Percentiles rank a stretch among this genome's conserved stretches.
Conservation (phyloP, 345 rosid species). For the Salix exigua region DNA sequence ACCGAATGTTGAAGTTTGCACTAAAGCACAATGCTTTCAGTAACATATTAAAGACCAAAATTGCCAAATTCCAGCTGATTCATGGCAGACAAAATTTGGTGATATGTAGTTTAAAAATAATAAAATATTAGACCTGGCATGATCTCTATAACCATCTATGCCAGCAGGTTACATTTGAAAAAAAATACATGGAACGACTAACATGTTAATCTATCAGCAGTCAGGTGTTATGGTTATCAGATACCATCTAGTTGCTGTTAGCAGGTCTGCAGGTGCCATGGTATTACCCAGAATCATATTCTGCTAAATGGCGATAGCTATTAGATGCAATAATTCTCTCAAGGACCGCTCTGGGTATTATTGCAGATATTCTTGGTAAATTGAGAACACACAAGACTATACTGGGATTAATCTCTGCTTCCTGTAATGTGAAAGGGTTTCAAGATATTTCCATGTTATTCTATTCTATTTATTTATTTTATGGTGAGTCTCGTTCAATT, state of each 20-base stretch:
- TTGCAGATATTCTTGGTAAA: background rate
- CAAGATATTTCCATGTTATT: background rate
- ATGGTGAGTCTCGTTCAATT: background rate
- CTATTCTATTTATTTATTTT: too few relatives aligned
- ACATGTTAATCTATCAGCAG: background rate
- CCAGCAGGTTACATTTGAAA: background rate
- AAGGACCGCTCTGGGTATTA: background rate
- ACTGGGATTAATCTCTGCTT: background rate
- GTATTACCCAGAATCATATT: too few relatives aligned
- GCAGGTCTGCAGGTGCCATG: background rate
- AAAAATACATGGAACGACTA: background rate
- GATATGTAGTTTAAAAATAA: too few relatives aligned
- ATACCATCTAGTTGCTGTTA: background rate
- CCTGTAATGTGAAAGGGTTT: background rate
- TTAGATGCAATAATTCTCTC: background rate
- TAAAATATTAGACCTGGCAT: too few relatives aligned
- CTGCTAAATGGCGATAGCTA: background rate
- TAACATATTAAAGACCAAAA: too few relatives aligned
- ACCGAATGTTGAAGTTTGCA: too few relatives aligned
- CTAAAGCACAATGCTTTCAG: too few relatives aligned
- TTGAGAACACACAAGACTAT: too few relatives aligned
- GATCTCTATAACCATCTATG: background rate
- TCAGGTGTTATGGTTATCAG: background rate
- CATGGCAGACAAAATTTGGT: too few relatives aligned
- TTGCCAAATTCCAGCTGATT: too few relatives aligned